Base-by-base conservation (phyloP, 2,329 filamentous ascomycete genomes). In the Acarospora socialis region DNA sequence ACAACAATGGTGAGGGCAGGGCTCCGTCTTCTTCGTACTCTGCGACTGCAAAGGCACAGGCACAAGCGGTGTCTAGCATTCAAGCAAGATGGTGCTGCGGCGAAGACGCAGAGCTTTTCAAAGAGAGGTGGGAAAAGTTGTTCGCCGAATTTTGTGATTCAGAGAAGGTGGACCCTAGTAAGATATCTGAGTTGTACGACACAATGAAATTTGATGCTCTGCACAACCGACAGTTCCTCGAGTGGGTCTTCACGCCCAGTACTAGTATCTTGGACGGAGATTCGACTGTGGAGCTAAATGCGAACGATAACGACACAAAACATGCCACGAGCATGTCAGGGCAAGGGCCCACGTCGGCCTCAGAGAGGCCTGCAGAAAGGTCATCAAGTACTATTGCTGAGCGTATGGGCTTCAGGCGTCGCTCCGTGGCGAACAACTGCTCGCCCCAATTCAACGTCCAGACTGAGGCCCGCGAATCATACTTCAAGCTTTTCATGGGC, bases 151-250 rank as follows among this genome's bases (percentile, higher is more conserved):
- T 98, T 48, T 90, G 81, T 43, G 92, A 98, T 53, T 79, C 81
- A 1, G 90, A 98, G 48, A 98, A 98, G 61, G 84, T 95, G 12
- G 90, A 98, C 54, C 92, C 92, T 12, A 93, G 86, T 65, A 98
- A 98, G 61, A 87, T 98, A 40, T 94, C 84, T 4, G 90, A 98
- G 59, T 69, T 98, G 3, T 98, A 98, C 54, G 90, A 98, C 54
- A 95, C 87, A 13, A 95, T 98, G 90, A 98, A 98, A 56, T 98
- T 95, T 43, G 90, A 98, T 53, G 90, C 90, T 1, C 66, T 98
- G 9, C 92, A 98, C 57, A 98, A 98, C 51, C 76, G 90, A 2
- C 82, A 84, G 40, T 98, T 98, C 48, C 63, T 98, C 3, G 90
- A 98, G 54, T 95, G 90, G 82, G 79, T 94, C 0, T 98, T 98